Percentiles rank a stretch among this genome's conserved stretches.
Conservation (phyloP, 805 yeast genomes). For the Sugiyamaella qingdaonensis region DNA sequence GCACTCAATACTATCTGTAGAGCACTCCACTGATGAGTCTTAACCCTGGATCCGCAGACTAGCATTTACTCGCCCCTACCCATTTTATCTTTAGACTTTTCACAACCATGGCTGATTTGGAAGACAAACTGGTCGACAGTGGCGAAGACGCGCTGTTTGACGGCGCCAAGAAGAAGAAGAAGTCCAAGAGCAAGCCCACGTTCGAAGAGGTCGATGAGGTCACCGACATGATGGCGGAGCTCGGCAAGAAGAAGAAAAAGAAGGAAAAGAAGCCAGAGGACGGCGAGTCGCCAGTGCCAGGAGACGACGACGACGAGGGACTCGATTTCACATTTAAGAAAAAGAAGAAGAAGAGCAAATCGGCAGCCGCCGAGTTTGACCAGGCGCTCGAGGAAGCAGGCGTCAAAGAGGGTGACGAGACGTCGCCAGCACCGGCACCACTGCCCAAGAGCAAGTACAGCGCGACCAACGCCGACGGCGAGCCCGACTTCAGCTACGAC, state of each 20-base stretch:
- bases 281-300: conserved; percentile 44
- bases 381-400: conserved; percentile 84
- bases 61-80: conserved; percentile 1
- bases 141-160: conserved; percentile 27
- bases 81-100: neutral
- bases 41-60: conserved; percentile 1
- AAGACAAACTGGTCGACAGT: neutral
- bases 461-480: conserved; percentile 30
- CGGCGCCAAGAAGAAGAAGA: conserved; percentile 31
- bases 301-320: conserved; percentile 41
- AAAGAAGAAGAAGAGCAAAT: conserved; percentile 32
- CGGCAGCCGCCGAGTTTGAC: conserved; percentile 76
- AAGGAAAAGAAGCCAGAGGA: conserved; percentile 30
- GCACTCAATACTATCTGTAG: too few relatives aligned
- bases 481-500: conserved; percentile 68
- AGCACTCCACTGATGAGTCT: too few relatives aligned
- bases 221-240: conserved; percentile 68
- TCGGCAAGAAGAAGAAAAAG: conserved; percentile 62
- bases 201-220: conserved; percentile 35
- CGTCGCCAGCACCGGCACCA: conserved; percentile 15
- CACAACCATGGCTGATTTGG: conserved; percentile 1
- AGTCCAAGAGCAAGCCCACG: conserved; percentile 33
- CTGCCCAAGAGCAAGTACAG: conserved; percentile 34
- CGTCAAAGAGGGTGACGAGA: conserved; percentile 46
- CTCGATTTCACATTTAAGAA: conserved; percentile 57